phyloP scores from a whole-genome alignment of 139 green algal genomes.

The Coelastrella sp. region DNA sequence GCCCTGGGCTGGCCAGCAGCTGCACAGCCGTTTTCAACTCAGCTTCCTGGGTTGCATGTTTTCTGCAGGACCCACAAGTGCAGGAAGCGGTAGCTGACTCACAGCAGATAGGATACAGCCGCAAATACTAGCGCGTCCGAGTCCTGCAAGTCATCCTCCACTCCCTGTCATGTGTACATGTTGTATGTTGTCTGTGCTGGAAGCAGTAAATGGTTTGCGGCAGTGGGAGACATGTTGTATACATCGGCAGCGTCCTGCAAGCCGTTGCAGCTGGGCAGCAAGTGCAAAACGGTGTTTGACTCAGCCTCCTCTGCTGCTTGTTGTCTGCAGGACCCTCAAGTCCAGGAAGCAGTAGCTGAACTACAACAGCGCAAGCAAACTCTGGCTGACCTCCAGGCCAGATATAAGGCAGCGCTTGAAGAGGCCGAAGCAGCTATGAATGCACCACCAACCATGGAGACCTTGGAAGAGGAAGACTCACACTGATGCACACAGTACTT shows the following conservation, averaged over 20 bases:
- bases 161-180: no score
- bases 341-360: slow-evolving; percentile 56
- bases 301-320: neutral
- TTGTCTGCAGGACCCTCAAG: slow-evolving; percentile 55
- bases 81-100: no score
- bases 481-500: no score
- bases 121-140: no score
- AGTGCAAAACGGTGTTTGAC: neutral
- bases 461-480: slow-evolving; percentile 43
- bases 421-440: slow-evolving; percentile 24
- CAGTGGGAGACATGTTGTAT: neutral
- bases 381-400: slow-evolving; percentile 47
- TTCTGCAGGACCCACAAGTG: no score
- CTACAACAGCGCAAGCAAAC: slow-evolving; percentile 58
- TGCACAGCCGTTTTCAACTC: no score
- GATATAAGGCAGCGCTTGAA: slow-evolving; percentile 46
- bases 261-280: neutral
- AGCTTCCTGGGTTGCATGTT: no score
- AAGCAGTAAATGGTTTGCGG: no score
- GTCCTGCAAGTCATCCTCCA: no score
- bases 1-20: no score
- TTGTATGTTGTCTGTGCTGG: no score
- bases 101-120: no score
- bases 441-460: slow-evolving; percentile 39
- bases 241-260: neutral